These are phyloP conservation scores for Xylariomycetidae sp. DNA, from an alignment of 2,329 filamentous ascomycete genomes.

Conservation along the genomic window DNA sequence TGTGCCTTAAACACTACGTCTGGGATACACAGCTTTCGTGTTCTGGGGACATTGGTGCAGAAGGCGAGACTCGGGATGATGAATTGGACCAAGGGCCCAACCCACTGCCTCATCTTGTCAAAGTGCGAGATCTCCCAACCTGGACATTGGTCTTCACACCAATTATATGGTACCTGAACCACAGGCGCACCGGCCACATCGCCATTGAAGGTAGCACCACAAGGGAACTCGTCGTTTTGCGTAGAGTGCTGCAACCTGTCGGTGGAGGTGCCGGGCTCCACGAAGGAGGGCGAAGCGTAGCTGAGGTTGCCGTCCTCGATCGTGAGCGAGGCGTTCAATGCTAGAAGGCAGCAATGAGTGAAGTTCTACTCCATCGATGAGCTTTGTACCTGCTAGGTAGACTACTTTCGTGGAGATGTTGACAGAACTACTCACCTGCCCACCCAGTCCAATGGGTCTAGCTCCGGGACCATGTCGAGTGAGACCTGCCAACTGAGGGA, in stretches of 20 bases:
- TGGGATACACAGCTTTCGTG: conserved; percentile 24
- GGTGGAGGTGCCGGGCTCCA: conserved; percentile 16
- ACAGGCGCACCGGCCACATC: conserved; percentile 15
- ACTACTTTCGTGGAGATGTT: too few relatives aligned
- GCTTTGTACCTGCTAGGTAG: too few relatives aligned
- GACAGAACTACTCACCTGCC: too few relatives aligned
- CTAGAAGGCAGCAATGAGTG: conserved; percentile 24
- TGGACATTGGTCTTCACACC: conserved; percentile 22
- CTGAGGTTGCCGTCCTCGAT: conserved; percentile 17
- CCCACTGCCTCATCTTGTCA: conserved; percentile 24
- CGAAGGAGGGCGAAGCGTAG: conserved; percentile 17
- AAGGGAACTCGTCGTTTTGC: conserved; percentile 18
- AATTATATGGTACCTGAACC: conserved; percentile 22
- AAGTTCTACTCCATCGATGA: too few relatives aligned
- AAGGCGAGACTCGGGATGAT: conserved; percentile 30
- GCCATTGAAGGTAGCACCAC: conserved; percentile 20
- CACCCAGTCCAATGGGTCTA: conserved; percentile 14
- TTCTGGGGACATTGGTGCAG: conserved; percentile 29
- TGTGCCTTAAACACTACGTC: conserved; percentile 53
- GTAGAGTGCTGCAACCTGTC: conserved; percentile 11
- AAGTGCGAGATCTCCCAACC: conserved; percentile 26
- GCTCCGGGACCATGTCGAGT: conserved; percentile 7
- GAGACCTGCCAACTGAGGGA: conserved; percentile 21
- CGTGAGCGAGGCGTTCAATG: conserved; percentile 20
- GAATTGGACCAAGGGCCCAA: conserved; percentile 29